Evolutionary conservation across 495 filamentous ascomycete species (phyloP).

Genomic region (Penicillium odoratum): DNA sequence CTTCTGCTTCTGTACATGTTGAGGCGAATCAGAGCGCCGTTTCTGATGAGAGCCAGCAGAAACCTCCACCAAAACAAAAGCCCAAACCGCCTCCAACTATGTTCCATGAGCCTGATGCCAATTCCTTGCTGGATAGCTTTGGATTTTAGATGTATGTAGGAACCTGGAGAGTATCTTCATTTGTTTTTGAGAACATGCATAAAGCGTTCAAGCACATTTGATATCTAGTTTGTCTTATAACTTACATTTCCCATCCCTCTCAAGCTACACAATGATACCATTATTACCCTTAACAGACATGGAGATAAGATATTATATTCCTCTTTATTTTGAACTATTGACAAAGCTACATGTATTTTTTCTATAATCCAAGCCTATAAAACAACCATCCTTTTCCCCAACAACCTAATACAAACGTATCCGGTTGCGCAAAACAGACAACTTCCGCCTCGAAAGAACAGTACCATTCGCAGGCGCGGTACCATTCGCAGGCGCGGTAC

Average conservation of each 20-base stretch:
- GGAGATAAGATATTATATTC: not conserved
- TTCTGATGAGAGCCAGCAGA: conserved; percentile 11
- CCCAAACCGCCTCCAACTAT: conserved; percentile 72
- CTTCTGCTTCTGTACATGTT: not conserved
- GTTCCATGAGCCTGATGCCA: conserved; percentile 89
- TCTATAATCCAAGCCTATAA: conserved; percentile 1
- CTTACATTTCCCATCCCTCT: not conserved
- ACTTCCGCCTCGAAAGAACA: conserved; percentile 19
- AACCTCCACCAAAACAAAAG: conserved; percentile 52
- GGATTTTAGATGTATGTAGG: conserved; percentile 51
- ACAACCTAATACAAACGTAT: conserved; percentile 11
- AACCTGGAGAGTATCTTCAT: not conserved
- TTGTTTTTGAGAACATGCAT: conserved; percentile 3
- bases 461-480: conserved; percentile 20
- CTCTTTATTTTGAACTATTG: not conserved
- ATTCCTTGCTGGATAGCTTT: conserved; percentile 77
- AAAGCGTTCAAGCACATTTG: conserved; percentile 12
- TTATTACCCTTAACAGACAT: not conserved
- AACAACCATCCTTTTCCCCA: not conserved
- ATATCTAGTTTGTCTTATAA: not conserved
- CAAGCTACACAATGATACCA: not conserved
- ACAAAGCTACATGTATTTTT: conserved; percentile 1
- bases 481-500: conserved; percentile 27
- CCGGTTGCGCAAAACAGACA: conserved; percentile 28
- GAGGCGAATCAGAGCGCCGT: conserved; percentile 22